These are phyloP conservation scores for Candida pseudofarinosa DNA, from an alignment of 805 yeast genomes.

Conservation along the genomic window DNA sequence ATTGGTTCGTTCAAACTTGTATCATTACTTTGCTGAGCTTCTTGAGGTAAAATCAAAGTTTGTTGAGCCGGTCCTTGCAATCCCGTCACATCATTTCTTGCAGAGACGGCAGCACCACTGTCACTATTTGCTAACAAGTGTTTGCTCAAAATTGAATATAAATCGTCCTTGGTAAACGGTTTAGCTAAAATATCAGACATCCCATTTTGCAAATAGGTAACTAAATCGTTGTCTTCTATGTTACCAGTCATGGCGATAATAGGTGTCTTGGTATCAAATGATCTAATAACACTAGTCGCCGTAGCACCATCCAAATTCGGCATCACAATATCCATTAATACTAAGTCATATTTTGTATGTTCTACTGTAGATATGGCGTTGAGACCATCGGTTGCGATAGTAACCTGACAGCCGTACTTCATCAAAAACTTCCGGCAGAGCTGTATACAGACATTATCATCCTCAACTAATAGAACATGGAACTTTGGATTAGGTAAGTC, in stretches of 20 bases:
- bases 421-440: constrained; percentile 76
- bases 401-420: constrained; percentile 89
- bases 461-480: constrained; percentile 75
- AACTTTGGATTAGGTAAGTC: constrained; percentile 43
- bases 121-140: constrained; percentile 46
- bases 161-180: constrained; percentile 87
- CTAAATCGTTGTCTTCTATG: constrained; percentile 75
- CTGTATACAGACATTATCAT: constrained; percentile 77
- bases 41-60: constrained; percentile 8
- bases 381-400: constrained; percentile 88
- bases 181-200: constrained; percentile 91
- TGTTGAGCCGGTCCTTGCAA: constrained; percentile 8
- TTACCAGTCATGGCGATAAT: constrained; percentile 94
- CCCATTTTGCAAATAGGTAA: constrained; percentile 78
- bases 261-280: constrained; percentile 81
- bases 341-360: constrained; percentile 67
- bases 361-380: constrained; percentile 79
- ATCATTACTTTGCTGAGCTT: constrained; percentile 2
- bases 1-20: constrained; percentile 9
- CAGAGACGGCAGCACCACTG: constrained; percentile 1
- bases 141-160: constrained; percentile 73
- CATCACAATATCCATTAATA: constrained; percentile 85
- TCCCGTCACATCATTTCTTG: constrained; percentile 1
- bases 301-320: constrained; percentile 86
- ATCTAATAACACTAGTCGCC: constrained; percentile 84